phyloP scores from a whole-genome alignment of 2,329 filamentous ascomycete genomes.

The Ophiostoma australiae region DNA sequence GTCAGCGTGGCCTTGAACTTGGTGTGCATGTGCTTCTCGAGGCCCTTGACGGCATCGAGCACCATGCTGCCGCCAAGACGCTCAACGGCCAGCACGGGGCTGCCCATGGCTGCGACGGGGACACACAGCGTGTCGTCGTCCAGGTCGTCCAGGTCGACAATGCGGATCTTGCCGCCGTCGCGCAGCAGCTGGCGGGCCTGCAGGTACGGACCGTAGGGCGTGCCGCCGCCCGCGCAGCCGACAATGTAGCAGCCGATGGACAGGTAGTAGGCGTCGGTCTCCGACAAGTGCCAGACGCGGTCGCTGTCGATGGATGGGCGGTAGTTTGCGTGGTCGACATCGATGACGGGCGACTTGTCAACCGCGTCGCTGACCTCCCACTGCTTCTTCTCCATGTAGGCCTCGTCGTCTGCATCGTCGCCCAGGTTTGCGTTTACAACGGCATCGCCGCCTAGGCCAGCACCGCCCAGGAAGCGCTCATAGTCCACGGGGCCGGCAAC shows the following conservation, averaged over 20 bases:
- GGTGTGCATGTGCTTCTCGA: slow-evolving; percentile 34
- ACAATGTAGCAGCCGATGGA: slow-evolving; percentile 45
- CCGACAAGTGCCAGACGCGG: slow-evolving; percentile 41
- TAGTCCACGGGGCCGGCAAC: slow-evolving; percentile 54
- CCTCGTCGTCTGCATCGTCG: slow-evolving; percentile 7
- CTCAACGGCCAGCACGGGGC: slow-evolving; percentile 41
- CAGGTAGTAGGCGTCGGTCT: slow-evolving; percentile 43
- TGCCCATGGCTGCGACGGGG: slow-evolving; percentile 42
- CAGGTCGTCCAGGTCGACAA: slow-evolving; percentile 39
- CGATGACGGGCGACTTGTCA: slow-evolving; percentile 29
- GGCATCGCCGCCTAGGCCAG: background rate
- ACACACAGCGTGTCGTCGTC: slow-evolving; percentile 42
- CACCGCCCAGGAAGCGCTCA: slow-evolving; percentile 2
- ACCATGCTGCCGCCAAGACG: slow-evolving; percentile 40
- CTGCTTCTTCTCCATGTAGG: slow-evolving; percentile 24
- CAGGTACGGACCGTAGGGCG: slow-evolving; percentile 37
- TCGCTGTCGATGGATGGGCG: slow-evolving; percentile 33
- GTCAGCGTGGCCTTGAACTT: slow-evolving; percentile 40
- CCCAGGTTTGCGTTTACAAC: background rate
- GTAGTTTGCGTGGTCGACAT: slow-evolving; percentile 35
- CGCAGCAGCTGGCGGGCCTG: slow-evolving; percentile 39
- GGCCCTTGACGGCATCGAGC: slow-evolving; percentile 36
- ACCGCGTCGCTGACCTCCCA: slow-evolving; percentile 27
- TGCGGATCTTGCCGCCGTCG: slow-evolving; percentile 38
- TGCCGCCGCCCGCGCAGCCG: slow-evolving; percentile 45